Evolutionary conservation across 805 yeast genomes (phyloP), one percentile per base, ranked within the genome.

Genomic region (Suhomyces emberorum): DNA sequence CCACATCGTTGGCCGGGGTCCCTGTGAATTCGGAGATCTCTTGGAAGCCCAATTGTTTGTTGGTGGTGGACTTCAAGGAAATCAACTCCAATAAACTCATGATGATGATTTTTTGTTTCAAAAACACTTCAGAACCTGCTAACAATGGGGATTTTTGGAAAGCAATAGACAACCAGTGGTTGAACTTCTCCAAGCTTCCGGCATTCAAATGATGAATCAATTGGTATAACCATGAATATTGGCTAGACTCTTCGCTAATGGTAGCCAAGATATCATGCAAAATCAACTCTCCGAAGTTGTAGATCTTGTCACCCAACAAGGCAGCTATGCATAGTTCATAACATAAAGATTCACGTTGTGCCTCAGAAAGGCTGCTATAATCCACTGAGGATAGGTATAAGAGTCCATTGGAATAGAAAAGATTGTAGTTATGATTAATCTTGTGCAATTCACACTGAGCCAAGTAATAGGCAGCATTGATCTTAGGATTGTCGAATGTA

Each of bases 261-360:
- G 69, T 60, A 28, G 66, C 56, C 59, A 88, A 74, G 31, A 91
- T 79, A 29, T 93, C 95, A 61, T 91, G 98, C 58, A 88, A 79
- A 42, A 93, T 74, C 44, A 93, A 75, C 64, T 93, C 98, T 34
- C 98, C 98, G 61, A 93, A 93, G 65, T 91, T 93, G 70, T 88
- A 93, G 49, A 91, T 86, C 52, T 77, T 81, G 55, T 88, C 95
- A 32, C 97, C 98, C 49, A 91, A 71, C 41, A 93, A 67, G 0
- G 97, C 98, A 21, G 95, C 81, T 30, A 88, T 71, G 41, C 91
- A 75, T 48, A 91, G 75, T 47, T 91, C 95, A 51, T 80, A 79
- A 43, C 71, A 65, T 35, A 68, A 51, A 22, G 37, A 39, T 37
- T 69, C 57, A 35, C 47, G 42, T 29, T 59, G 63, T 22, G 61